Percentiles rank a stretch among this genome's conserved stretches.
Conservation (phyloP, 2,329 filamentous ascomycete species). For the Seiridium cupressi region DNA sequence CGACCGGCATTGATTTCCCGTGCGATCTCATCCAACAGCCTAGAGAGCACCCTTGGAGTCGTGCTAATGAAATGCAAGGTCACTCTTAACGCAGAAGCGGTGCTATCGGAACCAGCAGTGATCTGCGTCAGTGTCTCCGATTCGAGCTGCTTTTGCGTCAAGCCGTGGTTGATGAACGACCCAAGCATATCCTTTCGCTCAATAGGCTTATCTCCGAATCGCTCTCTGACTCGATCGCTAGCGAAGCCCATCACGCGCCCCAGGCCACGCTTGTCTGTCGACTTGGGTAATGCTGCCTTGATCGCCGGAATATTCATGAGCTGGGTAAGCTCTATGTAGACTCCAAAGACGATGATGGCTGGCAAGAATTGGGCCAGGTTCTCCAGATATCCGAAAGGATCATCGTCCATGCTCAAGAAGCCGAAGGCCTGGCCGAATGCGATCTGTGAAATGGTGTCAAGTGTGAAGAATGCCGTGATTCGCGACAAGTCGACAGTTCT, state of each 20-base stretch:
- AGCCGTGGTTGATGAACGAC: constrained; percentile 37
- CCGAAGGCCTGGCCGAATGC: constrained; percentile 30
- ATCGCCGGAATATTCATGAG: not conserved
- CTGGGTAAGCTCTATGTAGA: not conserved
- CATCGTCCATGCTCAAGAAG: not conserved
- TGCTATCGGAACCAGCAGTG: not conserved
- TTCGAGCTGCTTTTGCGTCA: not conserved
- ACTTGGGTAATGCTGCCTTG: not conserved
- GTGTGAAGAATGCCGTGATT: constrained; percentile 48
- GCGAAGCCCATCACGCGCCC: not conserved
- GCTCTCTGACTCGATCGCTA: constrained; percentile 9
- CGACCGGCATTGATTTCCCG: not conserved
- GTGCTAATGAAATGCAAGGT: not conserved
- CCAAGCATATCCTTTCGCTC: constrained; percentile 35
- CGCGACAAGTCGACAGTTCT: constrained; percentile 41
- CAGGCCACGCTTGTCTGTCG: not conserved
- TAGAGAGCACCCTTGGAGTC: not conserved
- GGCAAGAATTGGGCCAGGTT: not conserved
- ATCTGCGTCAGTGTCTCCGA: not conserved
- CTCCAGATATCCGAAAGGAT: not conserved
- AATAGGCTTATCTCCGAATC: constrained; percentile 23
- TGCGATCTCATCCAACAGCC: not conserved
- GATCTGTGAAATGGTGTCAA: constrained; percentile 53
- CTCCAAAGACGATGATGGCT: not conserved
- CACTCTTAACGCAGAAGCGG: not conserved